Evolutionary conservation across 2,329 filamentous ascomycete species (phyloP), one percentile per base, ranked within the genome.

Genomic region (Clarireedia monteithiana): DNA sequence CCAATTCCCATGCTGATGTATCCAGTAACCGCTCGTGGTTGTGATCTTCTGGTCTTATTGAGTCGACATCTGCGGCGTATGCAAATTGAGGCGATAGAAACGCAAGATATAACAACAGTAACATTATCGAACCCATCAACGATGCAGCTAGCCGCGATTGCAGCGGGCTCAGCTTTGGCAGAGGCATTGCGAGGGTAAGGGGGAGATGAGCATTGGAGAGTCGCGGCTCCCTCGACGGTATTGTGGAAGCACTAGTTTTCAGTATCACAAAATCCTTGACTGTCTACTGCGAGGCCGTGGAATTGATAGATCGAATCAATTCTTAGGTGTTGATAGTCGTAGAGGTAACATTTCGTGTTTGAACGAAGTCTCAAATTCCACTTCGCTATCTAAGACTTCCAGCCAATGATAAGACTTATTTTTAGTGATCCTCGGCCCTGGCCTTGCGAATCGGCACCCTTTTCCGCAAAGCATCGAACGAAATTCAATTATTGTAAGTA

Each of bases 141-240:
- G 85, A 88, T 65, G 84, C 83, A 67, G 81, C 80, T 66, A 89
- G 80, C 68, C 86, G 85, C 73, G 84, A 86, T 74, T 88, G 88
- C 63, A 88, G 74, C 66, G 80, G 83, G 69, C 80, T 84, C 70
- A 85, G 78, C 71, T 84, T 70, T 47, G 68, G 66, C 56, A 69
- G 63, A 58, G 64, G 67, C 68, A 69, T 69, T 55, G 38, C 53
- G 39, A 49, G 48, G 36, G 53, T 55, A 44, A 36, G 27, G 15
- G 47, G 27, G 45, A 26, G 40, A 55, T 55, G 46, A 47, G 46
- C 53, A 55, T 55, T 40, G 53, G 46, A 50, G 39, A 44, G 47
- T 55, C 46, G 26, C 23, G 6, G 40, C 39, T 36, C 17, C 36
- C 14, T 36, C 12, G 38, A 12, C 17, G 9, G 26, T 36, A 36